Base-by-base conservation (phyloP, 148 eudicot genomes). In the Talinum fruticosum region DNA sequence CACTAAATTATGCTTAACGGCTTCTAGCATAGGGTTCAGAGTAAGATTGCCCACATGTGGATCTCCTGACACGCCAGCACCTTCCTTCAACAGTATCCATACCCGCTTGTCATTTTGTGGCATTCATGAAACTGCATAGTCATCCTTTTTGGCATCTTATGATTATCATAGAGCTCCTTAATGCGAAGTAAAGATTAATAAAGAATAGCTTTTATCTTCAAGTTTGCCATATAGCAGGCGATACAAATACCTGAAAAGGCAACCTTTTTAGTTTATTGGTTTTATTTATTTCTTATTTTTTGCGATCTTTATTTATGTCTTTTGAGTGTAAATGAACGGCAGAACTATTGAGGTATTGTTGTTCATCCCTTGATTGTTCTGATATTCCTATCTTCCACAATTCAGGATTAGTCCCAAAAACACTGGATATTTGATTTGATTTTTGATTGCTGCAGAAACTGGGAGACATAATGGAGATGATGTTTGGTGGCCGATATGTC, bases 401-500 rank as follows among this genome's bases (percentile, higher is more conserved):
- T 28, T 80, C 32, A 8, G 34, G 30, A 38, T 34, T 75, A 74
- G 18, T 54, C 37, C 75, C 71, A 18, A 78, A 59, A 51, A 32
- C 28, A 54, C 1, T 54, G 47, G 35, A 38, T 13, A 19, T 66
- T 34, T 78, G 74, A 51, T 34, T 79, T n/a, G n/a, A n/a, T n/a
- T n/a, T n/a, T n/a, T n/a, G n/a, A n/a, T n/a, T 47, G 68, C n/a
- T 64, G 19, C 87, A 88, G 91, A 88, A 88, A 83, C 82, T 88
- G 78, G 89, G 89, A 69, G 91, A 88, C 80, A 88, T 86, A 75
- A 78, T 84, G 87, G 89, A 84, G 76, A 88, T 88, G 91, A 83
- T 85, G 79, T 88, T 88, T 78, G 91, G 91, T 66, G 91, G 91
- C 61, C 86, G 89, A 77, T 88, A 88, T 83, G 86, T 88, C 78